Base-by-base conservation (phyloP, 257 asterid genomes). In the Solanum etuberosum region DNA sequence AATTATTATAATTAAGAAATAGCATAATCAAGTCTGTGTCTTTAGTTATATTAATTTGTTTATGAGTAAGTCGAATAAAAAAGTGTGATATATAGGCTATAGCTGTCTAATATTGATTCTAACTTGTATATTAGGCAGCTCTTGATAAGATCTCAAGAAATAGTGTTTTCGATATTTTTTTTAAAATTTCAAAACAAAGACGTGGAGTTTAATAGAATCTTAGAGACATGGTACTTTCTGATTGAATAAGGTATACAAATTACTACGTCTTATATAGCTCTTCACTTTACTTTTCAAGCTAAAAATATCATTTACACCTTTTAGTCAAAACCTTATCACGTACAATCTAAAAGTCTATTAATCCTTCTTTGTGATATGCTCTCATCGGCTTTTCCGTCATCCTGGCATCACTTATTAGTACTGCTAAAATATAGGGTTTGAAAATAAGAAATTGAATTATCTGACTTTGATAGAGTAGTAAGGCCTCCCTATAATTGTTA, bases 311-410 rank as follows among this genome's bases (percentile, higher is more conserved):
- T 70, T 70, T 70, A 18, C 0, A 16, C 7, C 14, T 31, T 29
- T 7, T 0, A 31, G 0, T 70, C 1, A 70, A 15, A 70, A 70
- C 0, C 0, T 68, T 15, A 2, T 29, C 25, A 14, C 20, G 13
- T 31, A 7, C n/a, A 31, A 31, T 5, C 0, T 70, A 31, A 15
- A 70, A 16, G 2, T 70, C n/a, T 15, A 5, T 15, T 70, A 31
- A 6, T 31, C n/a, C 74, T 68, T 6, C 13, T 29, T 15, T 29
- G 6, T 14, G 23, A 27, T 14, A 27, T 67, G 32, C 5, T 27
- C 74, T 27, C 10, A 1, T 27, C 0, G 0, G 2, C 23, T 67
- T 27, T 31, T 0, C 38, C 12, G 4, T 29, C 21, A 5, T 29
- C 7, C 6, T 12, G 9, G 34, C 72, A 25, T 25, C 34, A 27